Evolutionary conservation across 2,329 filamentous ascomycete genomes (phyloP).

Genomic region (Colletotrichum chlorophyti): DNA sequence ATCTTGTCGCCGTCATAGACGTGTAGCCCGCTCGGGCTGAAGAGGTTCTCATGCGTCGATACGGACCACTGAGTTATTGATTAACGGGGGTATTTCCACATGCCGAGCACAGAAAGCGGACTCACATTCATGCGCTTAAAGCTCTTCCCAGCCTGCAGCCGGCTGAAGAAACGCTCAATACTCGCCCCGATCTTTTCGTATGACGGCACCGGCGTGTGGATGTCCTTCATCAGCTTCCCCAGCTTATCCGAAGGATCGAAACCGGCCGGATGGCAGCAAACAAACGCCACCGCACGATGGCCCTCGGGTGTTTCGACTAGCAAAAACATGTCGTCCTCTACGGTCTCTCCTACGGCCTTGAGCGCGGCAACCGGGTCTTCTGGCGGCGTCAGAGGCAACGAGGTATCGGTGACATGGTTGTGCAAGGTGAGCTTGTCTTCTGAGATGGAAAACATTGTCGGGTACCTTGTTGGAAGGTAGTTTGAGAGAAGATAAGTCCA

Average conservation of each 20-base stretch:
- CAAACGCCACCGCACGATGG: constrained; percentile 53
- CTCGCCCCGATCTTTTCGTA: constrained; percentile 61
- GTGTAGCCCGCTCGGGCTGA: constrained; percentile 46
- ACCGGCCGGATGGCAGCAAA: constrained; percentile 59
- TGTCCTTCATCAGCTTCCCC: constrained; percentile 53
- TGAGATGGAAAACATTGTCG: constrained; percentile 52
- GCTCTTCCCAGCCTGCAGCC: constrained; percentile 53
- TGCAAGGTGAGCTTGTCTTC: constrained; percentile 38
- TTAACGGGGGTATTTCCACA: not conserved
- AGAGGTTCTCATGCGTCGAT: constrained; percentile 50
- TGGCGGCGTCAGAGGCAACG: constrained; percentile 37
- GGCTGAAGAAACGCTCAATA: constrained; percentile 61
- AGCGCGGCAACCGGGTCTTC: constrained; percentile 43
- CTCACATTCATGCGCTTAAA: constrained; percentile 59
- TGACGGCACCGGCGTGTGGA: constrained; percentile 59
- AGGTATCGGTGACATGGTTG: constrained; percentile 47
- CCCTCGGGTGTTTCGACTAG: constrained; percentile 48
- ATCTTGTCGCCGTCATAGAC: constrained; percentile 41
- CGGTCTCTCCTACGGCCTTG: constrained; percentile 51
- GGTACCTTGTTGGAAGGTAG: constrained; percentile 57
- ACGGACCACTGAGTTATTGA: constrained; percentile 51
- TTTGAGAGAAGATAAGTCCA: constrained; percentile 54
- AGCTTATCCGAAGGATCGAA: constrained; percentile 60
- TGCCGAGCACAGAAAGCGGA: not conserved
- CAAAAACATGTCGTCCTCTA: constrained; percentile 63